Conservation (phyloP, 371 early-diverging fungal genomes). For the Syncephalastrum sp. region DNA sequence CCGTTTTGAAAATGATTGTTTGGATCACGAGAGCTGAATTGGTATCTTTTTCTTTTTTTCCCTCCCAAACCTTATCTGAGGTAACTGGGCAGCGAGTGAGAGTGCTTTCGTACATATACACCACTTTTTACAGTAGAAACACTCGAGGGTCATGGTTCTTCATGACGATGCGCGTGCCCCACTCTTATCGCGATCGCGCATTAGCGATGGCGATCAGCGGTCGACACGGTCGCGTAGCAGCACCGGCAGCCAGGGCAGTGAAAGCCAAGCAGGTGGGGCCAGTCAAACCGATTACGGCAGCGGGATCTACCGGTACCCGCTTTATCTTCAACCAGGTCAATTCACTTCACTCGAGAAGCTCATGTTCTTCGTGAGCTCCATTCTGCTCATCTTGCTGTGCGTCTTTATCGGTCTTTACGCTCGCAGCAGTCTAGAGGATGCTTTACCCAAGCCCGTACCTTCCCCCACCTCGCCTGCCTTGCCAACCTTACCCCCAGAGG, state of each 20-base stretch:
- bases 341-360: conserved; percentile 49
- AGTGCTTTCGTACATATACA: no score
- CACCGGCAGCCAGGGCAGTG: conserved; percentile 7
- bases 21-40: no score
- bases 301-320: conserved; percentile 34
- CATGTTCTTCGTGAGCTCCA: conserved; percentile 41
- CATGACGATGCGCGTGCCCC: conserved; percentile 18
- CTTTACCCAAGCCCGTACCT: conserved; percentile 16
- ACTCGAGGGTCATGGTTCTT: conserved; percentile 5
- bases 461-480: conserved; percentile 9
- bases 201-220: conserved; percentile 16
- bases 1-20: no score
- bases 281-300: conserved; percentile 23
- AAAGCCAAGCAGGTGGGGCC: conserved; percentile 6
- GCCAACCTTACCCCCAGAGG: no score
- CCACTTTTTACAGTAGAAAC: no score
- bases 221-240: conserved; percentile 3
- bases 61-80: no score
- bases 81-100: no score
- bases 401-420: conserved; percentile 47
- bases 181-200: conserved; percentile 17
- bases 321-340: conserved; percentile 44
- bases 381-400: conserved; percentile 37
- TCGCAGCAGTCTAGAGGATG: conserved; percentile 27
- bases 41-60: no score